Conservation (phyloP, 768 basidiomycete species). For the Porphyrellus cyaneotinctus region DNA sequence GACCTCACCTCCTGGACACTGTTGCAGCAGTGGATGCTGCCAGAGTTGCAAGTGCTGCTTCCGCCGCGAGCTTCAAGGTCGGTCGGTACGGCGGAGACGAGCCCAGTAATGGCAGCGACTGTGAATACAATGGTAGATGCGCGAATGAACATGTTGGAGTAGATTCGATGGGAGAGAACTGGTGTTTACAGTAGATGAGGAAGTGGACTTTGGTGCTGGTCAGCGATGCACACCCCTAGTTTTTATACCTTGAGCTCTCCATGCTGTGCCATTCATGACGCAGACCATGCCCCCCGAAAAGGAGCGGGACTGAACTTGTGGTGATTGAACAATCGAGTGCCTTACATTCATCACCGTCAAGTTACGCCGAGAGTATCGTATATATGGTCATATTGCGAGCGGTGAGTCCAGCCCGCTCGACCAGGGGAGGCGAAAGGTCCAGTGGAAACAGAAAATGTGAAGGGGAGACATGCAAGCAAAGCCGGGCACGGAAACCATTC, state of each 20-base stretch:
- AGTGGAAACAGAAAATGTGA: background rate
- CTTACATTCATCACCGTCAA: no score
- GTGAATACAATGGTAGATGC: background rate
- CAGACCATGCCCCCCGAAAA: no score
- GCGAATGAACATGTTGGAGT: conserved; percentile 4
- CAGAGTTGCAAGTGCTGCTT: conserved; percentile 41
- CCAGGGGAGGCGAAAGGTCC: background rate
- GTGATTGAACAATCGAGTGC: background rate
- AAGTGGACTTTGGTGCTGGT: background rate
- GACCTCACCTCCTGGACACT: background rate
- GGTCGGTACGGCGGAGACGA: conserved; percentile 1
- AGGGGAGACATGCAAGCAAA: no score
- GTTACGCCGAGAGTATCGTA: no score
- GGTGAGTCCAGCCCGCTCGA: no score
- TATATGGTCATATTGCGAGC: no score
- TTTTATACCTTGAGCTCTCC: background rate
- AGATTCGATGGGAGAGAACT: no score
- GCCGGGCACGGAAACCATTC: no score
- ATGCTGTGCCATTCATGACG: background rate
- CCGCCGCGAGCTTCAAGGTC: conserved; percentile 1
- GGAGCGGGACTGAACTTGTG: background rate
- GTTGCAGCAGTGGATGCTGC: conserved; percentile 22
- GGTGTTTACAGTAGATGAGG: background rate
- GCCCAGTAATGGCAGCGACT: conserved; percentile 4
- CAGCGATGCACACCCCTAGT: background rate